Conservation (phyloP, 768 basidiomycete genomes). For the Mycena leptocephala region DNA sequence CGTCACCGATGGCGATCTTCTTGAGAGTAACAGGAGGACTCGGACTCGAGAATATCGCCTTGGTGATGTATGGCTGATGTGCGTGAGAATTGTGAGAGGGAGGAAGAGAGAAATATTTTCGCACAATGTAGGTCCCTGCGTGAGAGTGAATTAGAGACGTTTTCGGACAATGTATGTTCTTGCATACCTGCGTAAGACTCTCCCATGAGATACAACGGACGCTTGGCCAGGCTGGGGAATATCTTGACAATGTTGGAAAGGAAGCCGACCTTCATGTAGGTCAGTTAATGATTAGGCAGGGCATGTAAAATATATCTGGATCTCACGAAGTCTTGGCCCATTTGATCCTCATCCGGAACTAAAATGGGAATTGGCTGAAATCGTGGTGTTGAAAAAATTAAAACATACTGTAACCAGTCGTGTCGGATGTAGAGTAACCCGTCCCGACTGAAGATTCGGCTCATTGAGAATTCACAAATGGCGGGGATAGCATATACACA, state of each 20-base stretch:
- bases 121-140: constrained; percentile 58
- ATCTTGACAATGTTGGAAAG: constrained; percentile 80
- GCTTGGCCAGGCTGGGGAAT: constrained; percentile 76
- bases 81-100: too few species aligned
- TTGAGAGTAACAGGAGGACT: constrained; percentile 79
- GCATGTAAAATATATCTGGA: constrained; percentile 35
- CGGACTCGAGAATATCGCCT: constrained; percentile 74
- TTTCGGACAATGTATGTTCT: constrained; percentile 42
- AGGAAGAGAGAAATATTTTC: neutral
- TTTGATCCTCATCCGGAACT: constrained; percentile 77
- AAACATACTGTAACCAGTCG: constrained; percentile 70
- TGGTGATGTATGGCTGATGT: constrained; percentile 75
- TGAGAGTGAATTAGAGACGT: constrained; percentile 64
- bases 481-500: constrained; percentile 45
- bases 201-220: constrained; percentile 80
- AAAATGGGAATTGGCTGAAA: neutral
- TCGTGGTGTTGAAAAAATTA: neutral
- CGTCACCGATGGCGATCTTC: constrained; percentile 82
- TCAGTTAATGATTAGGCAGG: neutral
- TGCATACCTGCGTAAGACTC: constrained; percentile 81
- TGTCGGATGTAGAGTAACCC: constrained; percentile 78
- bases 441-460: constrained; percentile 52
- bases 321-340: constrained; percentile 69
- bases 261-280: constrained; percentile 72
- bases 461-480: neutral